phyloP scores from a whole-genome alignment of 345 rosid genomes.

The Melaleuca alternifolia region DNA sequence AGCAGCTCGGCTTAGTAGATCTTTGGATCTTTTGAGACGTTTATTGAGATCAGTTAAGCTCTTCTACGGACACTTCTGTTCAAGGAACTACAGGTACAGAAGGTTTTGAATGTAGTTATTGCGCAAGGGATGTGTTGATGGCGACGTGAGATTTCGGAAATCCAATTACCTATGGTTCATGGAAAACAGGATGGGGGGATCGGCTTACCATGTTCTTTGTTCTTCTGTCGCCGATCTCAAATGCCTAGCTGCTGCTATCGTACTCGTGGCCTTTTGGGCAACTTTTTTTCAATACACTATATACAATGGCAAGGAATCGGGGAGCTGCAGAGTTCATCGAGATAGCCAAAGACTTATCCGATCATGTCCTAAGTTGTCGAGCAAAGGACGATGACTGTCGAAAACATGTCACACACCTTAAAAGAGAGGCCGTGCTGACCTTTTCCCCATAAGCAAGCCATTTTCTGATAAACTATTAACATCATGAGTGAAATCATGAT shows the following conservation, averaged over 20 bases:
- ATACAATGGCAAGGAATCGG: not conserved
- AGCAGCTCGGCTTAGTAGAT: not conserved
- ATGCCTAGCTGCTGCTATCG: not conserved
- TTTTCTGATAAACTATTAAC: not conserved
- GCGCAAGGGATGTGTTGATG: not conserved
- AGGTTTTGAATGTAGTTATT: not conserved
- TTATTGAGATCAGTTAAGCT: not conserved
- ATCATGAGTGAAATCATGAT: not conserved
- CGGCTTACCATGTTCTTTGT: not conserved
- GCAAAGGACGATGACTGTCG: not conserved
- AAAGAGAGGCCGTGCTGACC: not conserved
- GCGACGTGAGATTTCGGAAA: not conserved
- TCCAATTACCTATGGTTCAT: not conserved
- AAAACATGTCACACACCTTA: not conserved
- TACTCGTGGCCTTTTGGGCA: not conserved
- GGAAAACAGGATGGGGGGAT: not conserved
- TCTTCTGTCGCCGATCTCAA: not conserved
- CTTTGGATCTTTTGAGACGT: not conserved
- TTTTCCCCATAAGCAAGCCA: not conserved
- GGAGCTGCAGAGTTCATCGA: not conserved
- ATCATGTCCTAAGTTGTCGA: not conserved
- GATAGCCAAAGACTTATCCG: not conserved
- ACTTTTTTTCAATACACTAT: not conserved
- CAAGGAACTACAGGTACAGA: not conserved
- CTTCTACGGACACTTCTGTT: not conserved